Evolutionary conservation across 768 basidiomycete genomes (phyloP).

Genomic region (Boletales sp.): DNA sequence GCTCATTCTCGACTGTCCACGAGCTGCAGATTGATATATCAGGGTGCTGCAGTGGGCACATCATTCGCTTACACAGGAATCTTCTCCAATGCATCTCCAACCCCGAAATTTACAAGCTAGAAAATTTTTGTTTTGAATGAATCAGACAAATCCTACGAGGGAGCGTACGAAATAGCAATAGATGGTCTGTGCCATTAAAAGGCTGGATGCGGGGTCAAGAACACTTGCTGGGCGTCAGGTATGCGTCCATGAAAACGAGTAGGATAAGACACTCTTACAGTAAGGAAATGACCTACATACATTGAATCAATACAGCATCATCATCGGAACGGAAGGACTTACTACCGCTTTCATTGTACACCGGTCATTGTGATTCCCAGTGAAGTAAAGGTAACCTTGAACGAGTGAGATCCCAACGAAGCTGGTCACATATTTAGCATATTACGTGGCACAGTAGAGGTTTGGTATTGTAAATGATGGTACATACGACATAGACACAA

Average conservation of each 20-base stretch:
- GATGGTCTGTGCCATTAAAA: slow-evolving; percentile 16
- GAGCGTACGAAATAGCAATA: slow-evolving; percentile 18
- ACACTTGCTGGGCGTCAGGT: slow-evolving; percentile 8
- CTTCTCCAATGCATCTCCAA: slow-evolving; percentile 1
- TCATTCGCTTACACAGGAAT: slow-evolving; percentile 8
- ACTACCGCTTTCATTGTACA: slow-evolving; percentile 14
- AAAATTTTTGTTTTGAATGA: not conserved
- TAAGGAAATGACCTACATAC: slow-evolving; percentile 9
- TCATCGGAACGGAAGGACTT: not conserved
- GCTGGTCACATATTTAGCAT: slow-evolving; percentile 2
- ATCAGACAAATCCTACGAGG: not conserved
- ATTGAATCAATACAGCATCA: not conserved
- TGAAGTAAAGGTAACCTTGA: slow-evolving; percentile 19
- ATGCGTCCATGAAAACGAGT: not conserved
- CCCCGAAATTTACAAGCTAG: slow-evolving; percentile 14
- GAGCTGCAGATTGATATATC: slow-evolving; percentile 5
- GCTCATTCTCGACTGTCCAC: slow-evolving; percentile 15
- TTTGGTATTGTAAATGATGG: not conserved
- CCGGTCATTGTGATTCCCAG: slow-evolving; percentile 10
- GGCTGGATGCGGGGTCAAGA: slow-evolving; percentile 15
- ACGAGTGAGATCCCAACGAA: slow-evolving; percentile 20
- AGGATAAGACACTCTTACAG: slow-evolving; percentile 4
- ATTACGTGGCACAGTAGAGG: not conserved
- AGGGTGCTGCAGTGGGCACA: not conserved
- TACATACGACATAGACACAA: slow-evolving; percentile 13